phyloP scores from a whole-genome alignment of 257 asterid genomes.

The Scutellaria minor region DNA sequence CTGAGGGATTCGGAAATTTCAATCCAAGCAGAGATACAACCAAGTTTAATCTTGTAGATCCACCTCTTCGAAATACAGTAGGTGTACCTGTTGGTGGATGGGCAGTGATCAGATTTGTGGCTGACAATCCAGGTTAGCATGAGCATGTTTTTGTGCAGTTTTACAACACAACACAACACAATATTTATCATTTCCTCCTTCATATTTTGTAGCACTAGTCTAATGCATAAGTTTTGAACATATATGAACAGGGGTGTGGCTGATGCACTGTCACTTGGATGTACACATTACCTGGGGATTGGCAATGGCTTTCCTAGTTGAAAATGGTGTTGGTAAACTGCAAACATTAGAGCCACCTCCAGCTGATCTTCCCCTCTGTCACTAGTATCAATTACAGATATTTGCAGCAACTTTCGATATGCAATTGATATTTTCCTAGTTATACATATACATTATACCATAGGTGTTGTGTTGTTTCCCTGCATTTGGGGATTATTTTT shows the following conservation, averaged over 20 bases:
- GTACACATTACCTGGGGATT: conserved; percentile 84
- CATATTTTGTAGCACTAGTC: neutral
- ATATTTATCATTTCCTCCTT: neutral
- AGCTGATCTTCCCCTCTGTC: conserved; percentile 69
- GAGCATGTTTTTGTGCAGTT: neutral
- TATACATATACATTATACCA: neutral
- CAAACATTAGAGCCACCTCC: conserved; percentile 71
- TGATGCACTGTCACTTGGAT: conserved; percentile 94
- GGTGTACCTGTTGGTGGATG: conserved; percentile 90
- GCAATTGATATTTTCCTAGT: conserved; percentile 26
- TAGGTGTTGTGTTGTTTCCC: conserved; percentile 25
- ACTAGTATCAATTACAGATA: neutral
- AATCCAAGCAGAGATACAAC: conserved; percentile 59
- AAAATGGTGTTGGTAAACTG: conserved; percentile 65
- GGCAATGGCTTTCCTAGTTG: conserved; percentile 82
- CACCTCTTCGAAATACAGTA: conserved; percentile 81
- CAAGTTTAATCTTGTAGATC: conserved; percentile 79
- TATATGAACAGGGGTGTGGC: conserved; percentile 66
- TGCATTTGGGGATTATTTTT: conserved; percentile 33
- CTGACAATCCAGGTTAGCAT: conserved; percentile 90
- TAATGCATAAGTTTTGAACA: neutral
- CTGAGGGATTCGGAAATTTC: conserved; percentile 89
- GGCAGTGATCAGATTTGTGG: conserved; percentile 88
- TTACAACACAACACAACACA: too few species aligned
- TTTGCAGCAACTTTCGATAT: neutral